Conservation (phyloP, 116 monocot species). For the Papilionanthe hybrid region DNA sequence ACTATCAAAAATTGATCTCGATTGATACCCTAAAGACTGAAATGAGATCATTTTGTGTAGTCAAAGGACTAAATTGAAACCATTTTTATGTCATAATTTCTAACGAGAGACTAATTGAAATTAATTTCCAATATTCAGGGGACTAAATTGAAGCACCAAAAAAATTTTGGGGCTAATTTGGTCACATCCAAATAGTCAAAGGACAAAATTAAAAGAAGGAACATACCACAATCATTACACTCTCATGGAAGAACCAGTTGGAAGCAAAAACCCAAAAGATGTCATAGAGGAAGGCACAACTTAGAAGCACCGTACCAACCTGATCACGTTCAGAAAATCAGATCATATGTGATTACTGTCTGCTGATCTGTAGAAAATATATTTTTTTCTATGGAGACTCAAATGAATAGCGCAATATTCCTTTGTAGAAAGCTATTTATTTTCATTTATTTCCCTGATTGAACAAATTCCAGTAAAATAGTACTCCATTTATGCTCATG, state of each 20-base stretch:
- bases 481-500: too few species aligned
- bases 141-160: too few species aligned
- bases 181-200: too few species aligned
- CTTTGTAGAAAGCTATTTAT: neutral
- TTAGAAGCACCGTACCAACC: conserved; percentile 95
- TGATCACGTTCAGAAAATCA: conserved; percentile 24
- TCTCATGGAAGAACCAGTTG: conserved; percentile 90
- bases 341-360: neutral
- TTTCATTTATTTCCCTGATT: neutral
- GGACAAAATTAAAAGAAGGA: neutral
- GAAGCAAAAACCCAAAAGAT: conserved; percentile 99
- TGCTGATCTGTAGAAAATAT: neutral
- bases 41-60: too few species aligned
- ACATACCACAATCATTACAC: conserved; percentile 99
- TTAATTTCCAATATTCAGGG: too few species aligned
- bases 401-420: neutral
- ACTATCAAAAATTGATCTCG: too few species aligned
- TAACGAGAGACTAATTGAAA: too few species aligned
- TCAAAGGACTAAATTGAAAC: too few species aligned
- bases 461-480: neutral
- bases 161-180: too few species aligned
- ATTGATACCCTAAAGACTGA: too few species aligned
- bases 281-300: conserved; percentile 95
- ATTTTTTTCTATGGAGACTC: neutral
- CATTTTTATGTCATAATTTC: too few species aligned